These are phyloP conservation scores for Pestalotiopsis sp. DNA, from an alignment of 2,329 filamentous ascomycete species.

Conservation along the genomic window DNA sequence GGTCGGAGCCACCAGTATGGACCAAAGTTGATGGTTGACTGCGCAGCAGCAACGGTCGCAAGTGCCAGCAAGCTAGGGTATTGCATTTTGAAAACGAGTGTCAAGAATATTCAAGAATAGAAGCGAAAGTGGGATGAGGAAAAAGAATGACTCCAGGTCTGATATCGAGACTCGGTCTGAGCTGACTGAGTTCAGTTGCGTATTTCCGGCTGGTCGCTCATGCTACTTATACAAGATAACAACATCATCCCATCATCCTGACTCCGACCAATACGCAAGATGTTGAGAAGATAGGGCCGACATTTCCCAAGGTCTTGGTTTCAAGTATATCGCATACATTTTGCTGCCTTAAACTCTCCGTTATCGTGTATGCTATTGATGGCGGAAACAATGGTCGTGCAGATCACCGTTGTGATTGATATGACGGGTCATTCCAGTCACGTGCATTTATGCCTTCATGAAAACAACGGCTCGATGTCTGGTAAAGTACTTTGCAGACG, in stretches of 20 bases:
- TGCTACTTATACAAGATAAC: neutral
- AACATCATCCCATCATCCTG: neutral
- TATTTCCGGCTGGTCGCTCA: neutral
- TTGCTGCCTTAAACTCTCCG: neutral
- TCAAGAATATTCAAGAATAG: neutral
- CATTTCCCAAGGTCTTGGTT: neutral
- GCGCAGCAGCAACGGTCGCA: neutral
- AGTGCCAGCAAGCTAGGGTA: neutral
- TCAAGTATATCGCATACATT: neutral
- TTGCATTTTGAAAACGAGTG: neutral
- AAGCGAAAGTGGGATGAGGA: neutral
- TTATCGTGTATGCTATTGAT: neutral
- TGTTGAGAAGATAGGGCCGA: neutral
- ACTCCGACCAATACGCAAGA: neutral
- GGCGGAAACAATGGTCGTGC: neutral
- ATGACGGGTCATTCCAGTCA: neutral
- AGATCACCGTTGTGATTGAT: neutral
- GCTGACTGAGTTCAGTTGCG: neutral
- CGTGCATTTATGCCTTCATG: neutral
- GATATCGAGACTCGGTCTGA: neutral
- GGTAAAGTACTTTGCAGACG: neutral
- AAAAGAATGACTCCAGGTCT: neutral
- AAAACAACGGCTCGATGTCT: neutral
- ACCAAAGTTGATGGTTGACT: neutral
- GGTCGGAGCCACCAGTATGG: neutral